Evolutionary conservation across 2,329 filamentous ascomycete genomes (phyloP), one percentile per base, ranked within the genome.

Genomic region (Cryphonectria carpinicola): DNA sequence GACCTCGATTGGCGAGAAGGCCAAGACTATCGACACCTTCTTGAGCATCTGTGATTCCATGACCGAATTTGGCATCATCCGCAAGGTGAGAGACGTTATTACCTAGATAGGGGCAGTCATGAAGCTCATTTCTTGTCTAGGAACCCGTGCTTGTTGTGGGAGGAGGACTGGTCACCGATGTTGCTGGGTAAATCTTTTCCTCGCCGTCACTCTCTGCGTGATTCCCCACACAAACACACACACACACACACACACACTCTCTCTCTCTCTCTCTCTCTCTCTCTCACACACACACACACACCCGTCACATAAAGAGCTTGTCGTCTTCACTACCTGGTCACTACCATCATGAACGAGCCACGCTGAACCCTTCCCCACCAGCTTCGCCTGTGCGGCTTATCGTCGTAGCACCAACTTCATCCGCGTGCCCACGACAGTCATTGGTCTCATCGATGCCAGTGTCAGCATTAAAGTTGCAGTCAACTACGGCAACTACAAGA

Each of bases 381-480:
- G 89, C 54, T 92, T 91, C 75, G 90, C 91, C 6, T 93, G 91
- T 78, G 90, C 91, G 37, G 85, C 89, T 10, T 93, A 93, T 81
- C 87, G 90, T 72, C 85, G 91, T 75, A 92, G 88, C 80, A 93
- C 91, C 60, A 92, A 92, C 81, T 93, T 87, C 81, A 92, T 93
- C 77, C 89, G 91, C 64, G 86, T 93, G 11, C 91, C 91, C 1
- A 93, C 91, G 0, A 93, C 91, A 0, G 89, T 93, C 73, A 93
- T 93, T 76, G 91, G 91, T 13, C 83, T 93, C 64, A 93, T 93
- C 72, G 91, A 93, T 76, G 91, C 91, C 3, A 92, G 89, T 25
- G 91, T 93, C 66, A 91, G 88, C 49, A 93, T 93, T 83, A 93
- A 93, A 78, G 91, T 93, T n/a, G 91, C 89, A 17, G 90, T 93